Percentiles rank a stretch among this genome's conserved stretches.
These are phyloP conservation scores for Boechera stricta DNA, from an alignment of 345 rosid genomes.

Conservation along the genomic window DNA sequence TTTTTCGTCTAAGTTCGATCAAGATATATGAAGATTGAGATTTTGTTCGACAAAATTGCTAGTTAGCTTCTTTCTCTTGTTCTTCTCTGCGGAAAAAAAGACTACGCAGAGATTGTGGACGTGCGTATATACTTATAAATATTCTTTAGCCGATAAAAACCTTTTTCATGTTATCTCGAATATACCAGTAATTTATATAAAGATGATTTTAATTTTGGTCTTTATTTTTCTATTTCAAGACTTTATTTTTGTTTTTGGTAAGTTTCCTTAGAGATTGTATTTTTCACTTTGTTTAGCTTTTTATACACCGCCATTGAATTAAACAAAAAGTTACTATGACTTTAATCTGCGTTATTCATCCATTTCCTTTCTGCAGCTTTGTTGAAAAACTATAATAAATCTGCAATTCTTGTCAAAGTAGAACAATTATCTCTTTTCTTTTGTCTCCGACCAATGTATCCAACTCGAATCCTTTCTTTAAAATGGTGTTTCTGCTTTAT, in stretches of 20 bases:
- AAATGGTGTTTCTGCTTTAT: constrained; percentile 9
- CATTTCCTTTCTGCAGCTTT: constrained; percentile 41
- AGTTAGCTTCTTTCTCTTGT: not conserved
- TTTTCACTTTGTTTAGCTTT: constrained; percentile 16
- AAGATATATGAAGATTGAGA: not conserved
- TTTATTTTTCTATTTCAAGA: constrained; percentile 2
- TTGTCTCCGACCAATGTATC: constrained; percentile 36
- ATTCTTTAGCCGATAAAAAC: constrained; percentile 14
- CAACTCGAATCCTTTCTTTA: constrained; percentile 7
- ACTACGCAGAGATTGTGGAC: too few species aligned
- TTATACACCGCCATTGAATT: constrained; percentile 1
- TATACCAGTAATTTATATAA: constrained; percentile 27
- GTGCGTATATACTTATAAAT: constrained; percentile 36
- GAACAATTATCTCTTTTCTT: not conserved
- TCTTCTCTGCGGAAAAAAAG: too few species aligned
- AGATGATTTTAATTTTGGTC: constrained; percentile 8
- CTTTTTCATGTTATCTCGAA: constrained; percentile 24
- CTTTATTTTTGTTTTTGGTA: not conserved
- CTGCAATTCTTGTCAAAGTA: constrained; percentile 31
- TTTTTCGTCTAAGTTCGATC: constrained; percentile 22
- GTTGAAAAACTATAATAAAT: constrained; percentile 30
- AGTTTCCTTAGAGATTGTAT: constrained; percentile 5
- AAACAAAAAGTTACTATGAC: constrained; percentile 27
- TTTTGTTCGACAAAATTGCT: constrained; percentile 24
- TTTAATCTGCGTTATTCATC: constrained; percentile 26